Evolutionary conservation across 176 grass and related monocot species (phyloP).

Genomic region (Carex scoparia): DNA sequence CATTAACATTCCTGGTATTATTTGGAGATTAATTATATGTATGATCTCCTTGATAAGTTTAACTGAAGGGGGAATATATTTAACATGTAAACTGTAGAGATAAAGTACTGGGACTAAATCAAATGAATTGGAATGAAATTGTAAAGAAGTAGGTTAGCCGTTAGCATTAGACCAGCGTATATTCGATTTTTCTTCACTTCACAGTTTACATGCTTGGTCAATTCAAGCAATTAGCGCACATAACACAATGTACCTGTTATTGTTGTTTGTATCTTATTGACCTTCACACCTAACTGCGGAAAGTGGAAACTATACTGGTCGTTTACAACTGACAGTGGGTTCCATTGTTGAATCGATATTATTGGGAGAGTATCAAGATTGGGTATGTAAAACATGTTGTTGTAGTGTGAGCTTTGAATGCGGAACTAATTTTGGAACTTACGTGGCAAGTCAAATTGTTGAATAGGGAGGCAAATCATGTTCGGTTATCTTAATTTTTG

Average conservation of each 20-base stretch:
- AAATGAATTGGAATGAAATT: conserved; percentile 13
- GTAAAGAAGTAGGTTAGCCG: background rate
- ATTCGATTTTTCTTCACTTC: background rate
- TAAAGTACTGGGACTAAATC: background rate
- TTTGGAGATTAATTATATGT: conserved; percentile 12
- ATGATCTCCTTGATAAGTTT: background rate
- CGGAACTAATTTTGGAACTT: background rate
- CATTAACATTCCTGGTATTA: background rate
- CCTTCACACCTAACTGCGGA: background rate
- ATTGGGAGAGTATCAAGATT: background rate
- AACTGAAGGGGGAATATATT: conserved; percentile 1
- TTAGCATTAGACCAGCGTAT: background rate
- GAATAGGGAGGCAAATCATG: background rate
- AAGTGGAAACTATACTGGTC: background rate
- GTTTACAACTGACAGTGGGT: background rate
- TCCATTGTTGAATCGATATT: background rate
- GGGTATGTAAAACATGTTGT: no score
- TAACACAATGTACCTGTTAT: background rate
- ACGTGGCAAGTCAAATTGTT: background rate
- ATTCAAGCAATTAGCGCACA: background rate
- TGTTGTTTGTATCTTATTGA: conserved; percentile 2
- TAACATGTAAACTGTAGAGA: background rate
- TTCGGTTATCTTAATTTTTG: background rate
- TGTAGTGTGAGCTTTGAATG: background rate
- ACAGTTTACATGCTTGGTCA: background rate